Conservation (phyloP, 2,329 filamentous ascomycete species). For the Monosporascus sp. region DNA sequence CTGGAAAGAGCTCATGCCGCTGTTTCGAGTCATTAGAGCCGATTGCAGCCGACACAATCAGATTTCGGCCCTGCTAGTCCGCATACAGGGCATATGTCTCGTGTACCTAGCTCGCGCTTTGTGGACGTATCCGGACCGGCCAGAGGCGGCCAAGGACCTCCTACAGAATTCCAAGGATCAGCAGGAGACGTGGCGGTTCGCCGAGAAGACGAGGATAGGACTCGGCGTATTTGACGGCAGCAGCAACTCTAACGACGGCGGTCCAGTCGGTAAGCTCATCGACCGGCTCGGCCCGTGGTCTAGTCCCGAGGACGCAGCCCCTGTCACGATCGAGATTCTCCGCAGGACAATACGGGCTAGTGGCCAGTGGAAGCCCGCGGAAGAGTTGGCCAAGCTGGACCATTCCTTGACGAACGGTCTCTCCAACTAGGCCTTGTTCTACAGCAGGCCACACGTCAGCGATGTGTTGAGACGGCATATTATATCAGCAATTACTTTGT, state of each 20-base stretch:
- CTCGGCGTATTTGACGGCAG: constrained; percentile 20
- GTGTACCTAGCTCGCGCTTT: constrained; percentile 18
- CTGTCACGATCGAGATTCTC: constrained; percentile 23
- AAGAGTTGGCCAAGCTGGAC: constrained; percentile 19
- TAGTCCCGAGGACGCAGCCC: constrained; percentile 22
- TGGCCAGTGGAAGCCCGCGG: constrained; percentile 22
- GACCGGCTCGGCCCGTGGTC: constrained; percentile 29
- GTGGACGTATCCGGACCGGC: constrained; percentile 16
- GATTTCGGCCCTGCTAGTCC: constrained; percentile 21
- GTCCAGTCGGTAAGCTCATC: constrained; percentile 24
- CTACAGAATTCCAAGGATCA: constrained; percentile 20
- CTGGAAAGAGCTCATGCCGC: constrained; percentile 19
- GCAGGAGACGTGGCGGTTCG: constrained; percentile 22
- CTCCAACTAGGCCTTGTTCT: neutral
- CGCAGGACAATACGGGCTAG: constrained; percentile 20
- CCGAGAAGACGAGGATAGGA: constrained; percentile 18
- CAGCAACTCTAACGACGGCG: constrained; percentile 20
- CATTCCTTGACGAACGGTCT: constrained; percentile 17
- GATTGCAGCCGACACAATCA: constrained; percentile 18
- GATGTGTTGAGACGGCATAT: no score
- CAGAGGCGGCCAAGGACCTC: constrained; percentile 15
- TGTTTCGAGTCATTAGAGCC: constrained; percentile 18
- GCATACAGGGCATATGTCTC: constrained; percentile 25
- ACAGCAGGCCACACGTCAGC: no score
- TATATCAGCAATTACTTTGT: no score